A percentile compares a stretch with the other conserved stretches of the same genome.
Evolutionary conservation across 495 filamentous ascomycete genomes (phyloP).

Genomic region (Aspergillus indologenus): DNA sequence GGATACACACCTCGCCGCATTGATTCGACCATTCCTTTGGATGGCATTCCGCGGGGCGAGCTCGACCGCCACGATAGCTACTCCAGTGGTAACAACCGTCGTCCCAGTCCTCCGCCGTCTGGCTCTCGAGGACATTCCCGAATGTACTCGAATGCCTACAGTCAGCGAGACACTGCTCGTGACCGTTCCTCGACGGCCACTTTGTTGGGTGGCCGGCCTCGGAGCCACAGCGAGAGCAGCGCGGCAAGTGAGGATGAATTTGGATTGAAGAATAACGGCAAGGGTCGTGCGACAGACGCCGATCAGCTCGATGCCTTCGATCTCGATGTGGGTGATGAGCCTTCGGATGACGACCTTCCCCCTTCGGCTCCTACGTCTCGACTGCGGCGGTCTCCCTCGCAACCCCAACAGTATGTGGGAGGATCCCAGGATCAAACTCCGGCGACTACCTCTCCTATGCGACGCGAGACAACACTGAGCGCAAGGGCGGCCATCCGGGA

Average conservation of each 20-base stretch:
- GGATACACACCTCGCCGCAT: slow-evolving; percentile 69
- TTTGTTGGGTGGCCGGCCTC: slow-evolving; percentile 40
- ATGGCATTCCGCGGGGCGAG: slow-evolving; percentile 39
- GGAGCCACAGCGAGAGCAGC: slow-evolving; percentile 49
- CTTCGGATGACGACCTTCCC: slow-evolving; percentile 51
- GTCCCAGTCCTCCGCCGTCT: slow-evolving; percentile 48
- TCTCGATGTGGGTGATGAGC: slow-evolving; percentile 37
- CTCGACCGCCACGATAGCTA: slow-evolving; percentile 43
- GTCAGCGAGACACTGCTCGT: slow-evolving; percentile 32
- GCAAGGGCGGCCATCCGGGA: slow-evolving; percentile 69
- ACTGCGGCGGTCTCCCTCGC: slow-evolving; percentile 55
- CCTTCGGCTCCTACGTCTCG: slow-evolving; percentile 44
- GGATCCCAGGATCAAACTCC: slow-evolving; percentile 24
- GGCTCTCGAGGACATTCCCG: slow-evolving; percentile 43
- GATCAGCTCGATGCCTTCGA: slow-evolving; percentile 53
- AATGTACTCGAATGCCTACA: slow-evolving; percentile 63
- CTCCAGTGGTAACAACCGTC: slow-evolving; percentile 53
- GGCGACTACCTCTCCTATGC: slow-evolving; percentile 30
- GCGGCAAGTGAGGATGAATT: slow-evolving; percentile 53
- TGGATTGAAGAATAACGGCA: slow-evolving; percentile 45
- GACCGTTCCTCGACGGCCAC: slow-evolving; percentile 42
- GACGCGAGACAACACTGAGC: slow-evolving; percentile 33
- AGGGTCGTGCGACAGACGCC: slow-evolving; percentile 57
- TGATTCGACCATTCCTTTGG: slow-evolving; percentile 54
- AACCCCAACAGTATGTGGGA: slow-evolving; percentile 31